Percentiles rank a stretch among this genome's conserved stretches.
These are phyloP conservation scores for Ormosia semicastrata DNA, from an alignment of 306 rosid genomes.

Conservation along the genomic window DNA sequence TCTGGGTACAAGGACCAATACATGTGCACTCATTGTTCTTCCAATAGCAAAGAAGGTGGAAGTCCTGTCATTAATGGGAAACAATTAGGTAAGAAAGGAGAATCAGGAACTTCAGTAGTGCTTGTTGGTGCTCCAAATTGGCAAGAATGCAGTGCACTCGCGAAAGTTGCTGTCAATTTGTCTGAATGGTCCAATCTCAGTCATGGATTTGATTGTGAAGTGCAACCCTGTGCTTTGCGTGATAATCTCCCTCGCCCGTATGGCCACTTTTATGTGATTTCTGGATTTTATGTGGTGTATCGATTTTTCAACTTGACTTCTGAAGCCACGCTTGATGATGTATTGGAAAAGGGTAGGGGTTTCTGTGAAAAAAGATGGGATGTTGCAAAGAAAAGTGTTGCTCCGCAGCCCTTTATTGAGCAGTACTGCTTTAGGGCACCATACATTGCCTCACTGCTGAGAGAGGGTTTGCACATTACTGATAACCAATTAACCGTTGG, in stretches of 20 bases:
- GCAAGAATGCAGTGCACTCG: slow-evolving; percentile 77
- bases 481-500: slow-evolving; percentile 75
- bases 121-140: slow-evolving; percentile 87
- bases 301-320: slow-evolving; percentile 82
- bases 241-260: slow-evolving; percentile 69
- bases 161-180: slow-evolving; percentile 70
- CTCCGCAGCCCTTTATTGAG: slow-evolving; percentile 93
- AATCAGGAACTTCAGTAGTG: slow-evolving; percentile 42
- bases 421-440: slow-evolving; percentile 99
- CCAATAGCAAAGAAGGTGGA: slow-evolving; percentile 29
- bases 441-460: slow-evolving; percentile 70
- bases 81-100: slow-evolving; percentile 35
- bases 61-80: slow-evolving; percentile 33
- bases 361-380: slow-evolving; percentile 89
- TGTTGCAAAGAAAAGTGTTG: slow-evolving; percentile 74
- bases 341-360: slow-evolving; percentile 68
- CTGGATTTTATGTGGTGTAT: slow-evolving; percentile 92
- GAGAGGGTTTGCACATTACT: slow-evolving; percentile 86
- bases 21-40: slow-evolving; percentile 60
- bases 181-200: slow-evolving; percentile 76
- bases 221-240: slow-evolving; percentile 78
- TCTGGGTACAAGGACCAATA: slow-evolving; percentile 75
- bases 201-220: slow-evolving; percentile 67
- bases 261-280: slow-evolving; percentile 79
- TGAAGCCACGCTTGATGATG: slow-evolving; percentile 79